Base-by-base conservation (phyloP, 768 basidiomycete species). In the Floccularia luteovirens region DNA sequence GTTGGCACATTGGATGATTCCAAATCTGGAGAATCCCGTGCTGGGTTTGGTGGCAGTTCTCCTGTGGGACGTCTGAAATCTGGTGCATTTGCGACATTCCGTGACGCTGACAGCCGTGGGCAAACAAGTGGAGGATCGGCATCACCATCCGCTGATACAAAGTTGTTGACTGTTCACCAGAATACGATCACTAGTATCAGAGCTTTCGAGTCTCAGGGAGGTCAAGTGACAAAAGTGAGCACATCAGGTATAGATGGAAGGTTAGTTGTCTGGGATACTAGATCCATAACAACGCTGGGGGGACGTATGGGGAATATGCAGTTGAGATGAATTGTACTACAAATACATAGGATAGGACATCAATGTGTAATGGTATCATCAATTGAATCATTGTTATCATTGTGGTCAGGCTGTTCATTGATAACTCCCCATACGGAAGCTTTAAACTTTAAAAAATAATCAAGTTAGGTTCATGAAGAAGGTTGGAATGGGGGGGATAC, bases 171-270 rank as follows among this genome's bases (percentile, higher is more conserved):
- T 11, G 74, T 96, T 36, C 96, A 98, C 57, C 96, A 98, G 72
- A 99, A 99, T 67, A 96, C 93, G 25, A 96, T 99, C 62, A 97
- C 91, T n/a, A 82, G 72, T 49, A 71, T 98, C 28, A 67, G 91
- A 42, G 66, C 87, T 20, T 96, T 87, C 53, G 82, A 82, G 45
- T 67, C 63, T 1, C 48, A 52, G 2, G 70, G 67, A 10, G 81
- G 77, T 0, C 62, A 64, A 1, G 82, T 97, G 3, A 67, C 62
- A 34, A 76, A 75, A 52, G 83, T 99, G 45, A 91, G 87, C 58
- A 96, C 93, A 14, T 82, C 82, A 12, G 96, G 93, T 1, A 89
- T 93, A 24, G 96, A 98, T 62, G 96, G 96, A 2, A 82, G 80
- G 54, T 62, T 99, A 48, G 90, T 92, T 48, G 90, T 92, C 10